Percentiles rank a stretch among this genome's conserved stretches.
Evolutionary conservation across 1,284 basidiomycete genomes (phyloP).

Genomic region (Apiotrichum montevideense): DNA sequence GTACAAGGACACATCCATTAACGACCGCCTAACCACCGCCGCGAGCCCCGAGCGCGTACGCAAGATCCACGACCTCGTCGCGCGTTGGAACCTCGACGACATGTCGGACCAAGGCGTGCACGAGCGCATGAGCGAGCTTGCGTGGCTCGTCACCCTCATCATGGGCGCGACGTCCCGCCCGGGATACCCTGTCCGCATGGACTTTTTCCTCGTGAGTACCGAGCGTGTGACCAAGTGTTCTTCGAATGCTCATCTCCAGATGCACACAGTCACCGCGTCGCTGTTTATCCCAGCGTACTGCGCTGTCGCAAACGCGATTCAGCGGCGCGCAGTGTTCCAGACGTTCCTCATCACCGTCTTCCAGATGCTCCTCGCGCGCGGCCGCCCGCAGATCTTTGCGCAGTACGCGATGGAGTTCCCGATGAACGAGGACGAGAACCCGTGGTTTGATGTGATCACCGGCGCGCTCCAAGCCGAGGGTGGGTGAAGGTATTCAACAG

Average conservation of each 20-base stretch:
- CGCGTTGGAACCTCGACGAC: conserved; percentile 51
- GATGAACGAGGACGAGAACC: conserved; percentile 42
- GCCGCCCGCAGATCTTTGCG: conserved; percentile 55
- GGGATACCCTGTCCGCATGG: conserved; percentile 54
- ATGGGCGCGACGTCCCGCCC: conserved; percentile 53
- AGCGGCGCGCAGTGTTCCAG: conserved; percentile 52
- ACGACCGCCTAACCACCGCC: conserved; percentile 46
- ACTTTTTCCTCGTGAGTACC: conserved; percentile 56
- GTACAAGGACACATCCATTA: conserved; percentile 54
- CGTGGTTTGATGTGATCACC: conserved; percentile 58
- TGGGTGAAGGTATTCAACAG: too few relatives aligned
- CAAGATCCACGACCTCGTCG: conserved; percentile 52
- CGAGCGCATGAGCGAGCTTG: conserved; percentile 53
- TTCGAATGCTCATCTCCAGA: conserved; percentile 28
- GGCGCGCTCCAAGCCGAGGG: conserved; percentile 44
- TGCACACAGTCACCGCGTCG: conserved; percentile 61
- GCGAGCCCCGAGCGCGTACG: conserved; percentile 48
- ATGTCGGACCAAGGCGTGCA: conserved; percentile 45
- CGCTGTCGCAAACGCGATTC: conserved; percentile 22
- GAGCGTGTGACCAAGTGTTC: not conserved
- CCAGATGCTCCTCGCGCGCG: conserved; percentile 52
- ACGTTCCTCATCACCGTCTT: conserved; percentile 52
- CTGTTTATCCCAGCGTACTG: conserved; percentile 57
- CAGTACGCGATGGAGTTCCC: conserved; percentile 56
- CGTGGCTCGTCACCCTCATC: conserved; percentile 54